These are phyloP conservation scores for Brettanomyces sp. DNA, from an alignment of 805 yeast genomes.

Conservation along the genomic window DNA sequence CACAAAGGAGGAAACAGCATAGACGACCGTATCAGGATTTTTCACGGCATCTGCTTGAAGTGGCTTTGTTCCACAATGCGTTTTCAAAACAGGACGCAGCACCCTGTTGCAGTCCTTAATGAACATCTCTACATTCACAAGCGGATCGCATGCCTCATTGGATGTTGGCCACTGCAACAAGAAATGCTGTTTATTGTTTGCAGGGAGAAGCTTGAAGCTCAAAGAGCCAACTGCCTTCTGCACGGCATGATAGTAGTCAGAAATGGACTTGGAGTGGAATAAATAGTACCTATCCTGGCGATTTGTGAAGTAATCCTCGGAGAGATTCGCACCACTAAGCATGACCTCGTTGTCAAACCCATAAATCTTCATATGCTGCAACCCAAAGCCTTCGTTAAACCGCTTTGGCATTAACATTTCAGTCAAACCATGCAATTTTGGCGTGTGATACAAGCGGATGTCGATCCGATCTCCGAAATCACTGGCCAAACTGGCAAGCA, in stretches of 20 bases:
- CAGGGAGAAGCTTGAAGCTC: conserved; percentile 55
- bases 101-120: conserved; percentile 45
- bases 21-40: conserved; percentile 52
- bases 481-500: conserved; percentile 57
- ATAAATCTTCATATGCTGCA: conserved; percentile 95
- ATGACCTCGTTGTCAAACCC: conserved; percentile 90
- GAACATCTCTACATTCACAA: conserved; percentile 40
- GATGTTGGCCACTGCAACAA: conserved; percentile 64
- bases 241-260: conserved; percentile 68
- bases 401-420: conserved; percentile 66
- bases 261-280: conserved; percentile 45
- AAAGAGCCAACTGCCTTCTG: conserved; percentile 60
- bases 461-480: conserved; percentile 66
- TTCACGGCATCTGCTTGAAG: not conserved
- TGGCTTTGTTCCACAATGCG: conserved; percentile 18
- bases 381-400: conserved; percentile 83
- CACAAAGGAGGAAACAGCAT: conserved; percentile 86
- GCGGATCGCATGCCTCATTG: conserved; percentile 63
- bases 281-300: conserved; percentile 89
- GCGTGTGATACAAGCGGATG: conserved; percentile 82
- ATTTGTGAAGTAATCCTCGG: conserved; percentile 85
- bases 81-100: conserved; percentile 51
- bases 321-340: conserved; percentile 84
- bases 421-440: conserved; percentile 63
- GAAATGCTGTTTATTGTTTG: conserved; percentile 35